Evolutionary conservation across 1,284 basidiomycete species (phyloP), one percentile per base, ranked within the genome.

Genomic region (Trametes hirsuta): DNA sequence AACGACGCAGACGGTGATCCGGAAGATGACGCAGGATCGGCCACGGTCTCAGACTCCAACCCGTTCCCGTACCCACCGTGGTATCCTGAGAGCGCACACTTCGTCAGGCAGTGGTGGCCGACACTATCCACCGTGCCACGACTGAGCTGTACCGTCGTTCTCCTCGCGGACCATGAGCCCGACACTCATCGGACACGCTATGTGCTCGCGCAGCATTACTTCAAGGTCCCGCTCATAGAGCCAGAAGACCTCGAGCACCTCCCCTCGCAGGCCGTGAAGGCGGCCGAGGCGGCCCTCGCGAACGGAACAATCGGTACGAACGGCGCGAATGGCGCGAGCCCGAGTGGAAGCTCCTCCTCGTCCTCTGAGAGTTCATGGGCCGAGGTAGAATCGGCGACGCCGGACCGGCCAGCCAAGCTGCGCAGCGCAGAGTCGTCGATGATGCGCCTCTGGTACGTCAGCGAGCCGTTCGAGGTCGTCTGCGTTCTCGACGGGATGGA

Each of bases 81-180:
- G 87, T 85, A 84, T 64, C 86, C 87, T 14, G 87, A 90, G 67
- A 84, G 81, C 48, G 86, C 87, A 0, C 88, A 90, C 70, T 90
- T 90, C 59, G 87, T 90, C 6, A 81, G 88, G 12, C 88, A 90
- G 61, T 90, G 88, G 88, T 90, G 88, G 88, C 88, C 88, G 4
- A 84, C 82, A 2, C 71, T 90, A 6, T 77, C 83, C 0, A 76
- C 79, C 1, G 75, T 88, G 11, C 87, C 85, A 2, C 77, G 83
- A 12, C 79, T 89, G 10, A 88, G 86, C 70, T 90, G 87, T 66
- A 88, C 88, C 0, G 87, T 90, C n/a, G 79, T 89, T 15, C 76
- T 90, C 0, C 78, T 89, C 3, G 82, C 86, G 0, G 76, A 80
- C 11, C 86, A 87, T 57, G 82, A 90, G 64, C 78, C 77, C 9